Percentiles rank a stretch among this genome's conserved stretches.
These are phyloP conservation scores for Bolboschoenus planiculmis DNA, from an alignment of 176 grass and related monocot genomes.

Conservation along the genomic window DNA sequence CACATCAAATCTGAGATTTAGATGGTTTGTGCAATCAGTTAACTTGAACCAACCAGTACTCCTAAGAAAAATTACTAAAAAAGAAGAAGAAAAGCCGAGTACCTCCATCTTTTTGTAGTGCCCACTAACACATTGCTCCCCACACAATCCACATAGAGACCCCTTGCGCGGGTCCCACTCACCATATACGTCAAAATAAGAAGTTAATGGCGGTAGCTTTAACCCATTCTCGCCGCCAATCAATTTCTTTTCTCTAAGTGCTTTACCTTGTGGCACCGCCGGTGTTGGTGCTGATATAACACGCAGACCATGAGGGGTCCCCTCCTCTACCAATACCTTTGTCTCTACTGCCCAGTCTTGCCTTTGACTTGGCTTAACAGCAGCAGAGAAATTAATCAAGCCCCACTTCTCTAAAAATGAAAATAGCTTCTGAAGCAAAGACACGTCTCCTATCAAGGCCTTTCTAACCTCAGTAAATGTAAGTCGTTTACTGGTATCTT, in stretches of 20 bases:
- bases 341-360: slow-evolving; percentile 19
- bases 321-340: slow-evolving; percentile 60
- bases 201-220: slow-evolving; percentile 66
- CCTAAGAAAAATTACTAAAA: neutral
- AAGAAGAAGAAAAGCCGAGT: neutral
- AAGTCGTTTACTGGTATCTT: slow-evolving; percentile 59
- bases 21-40: too few species aligned
- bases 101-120: slow-evolving; percentile 46
- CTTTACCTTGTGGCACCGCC: slow-evolving; percentile 23
- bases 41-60: neutral
- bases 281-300: slow-evolving; percentile 31
- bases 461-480: slow-evolving; percentile 81
- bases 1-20: neutral
- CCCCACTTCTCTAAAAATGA: slow-evolving; percentile 54
- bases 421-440: slow-evolving; percentile 67
- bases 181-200: slow-evolving; percentile 67
- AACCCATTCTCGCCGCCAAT: slow-evolving; percentile 34
- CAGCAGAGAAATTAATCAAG: slow-evolving; percentile 64
- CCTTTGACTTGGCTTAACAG: neutral
- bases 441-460: slow-evolving; percentile 63
- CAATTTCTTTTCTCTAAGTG: slow-evolving; percentile 34
- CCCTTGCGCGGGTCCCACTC: slow-evolving; percentile 48
- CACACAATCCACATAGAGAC: slow-evolving; percentile 41
- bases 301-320: slow-evolving; percentile 13
- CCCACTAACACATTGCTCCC: slow-evolving; percentile 23